These are phyloP conservation scores for Botrytis galanthina DNA, from an alignment of 2,329 filamentous ascomycete genomes.

Conservation along the genomic window DNA sequence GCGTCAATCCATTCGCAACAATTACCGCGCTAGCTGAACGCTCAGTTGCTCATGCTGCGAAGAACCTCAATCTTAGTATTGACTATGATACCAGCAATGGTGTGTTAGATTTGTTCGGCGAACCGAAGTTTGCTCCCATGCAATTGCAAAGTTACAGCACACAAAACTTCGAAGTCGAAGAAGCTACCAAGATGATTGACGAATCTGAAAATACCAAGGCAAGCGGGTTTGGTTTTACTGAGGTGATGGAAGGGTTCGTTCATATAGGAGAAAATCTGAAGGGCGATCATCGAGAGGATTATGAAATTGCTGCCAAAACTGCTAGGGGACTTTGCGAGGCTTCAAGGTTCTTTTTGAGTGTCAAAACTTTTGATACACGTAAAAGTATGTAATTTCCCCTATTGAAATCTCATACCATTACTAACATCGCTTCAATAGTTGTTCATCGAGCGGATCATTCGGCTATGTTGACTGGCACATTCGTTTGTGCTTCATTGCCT, in stretches of 20 bases:
- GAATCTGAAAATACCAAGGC: slow-evolving; percentile 39
- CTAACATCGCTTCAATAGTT: slow-evolving; percentile 30
- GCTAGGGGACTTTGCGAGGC: slow-evolving; percentile 54
- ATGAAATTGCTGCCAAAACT: slow-evolving; percentile 51
- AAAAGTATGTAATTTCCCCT: slow-evolving; percentile 37
- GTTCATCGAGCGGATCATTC: slow-evolving; percentile 49
- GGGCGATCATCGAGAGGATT: slow-evolving; percentile 50
- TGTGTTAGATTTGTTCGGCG: slow-evolving; percentile 53
- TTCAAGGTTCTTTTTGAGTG: slow-evolving; percentile 58
- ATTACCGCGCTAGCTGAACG: slow-evolving; percentile 68
- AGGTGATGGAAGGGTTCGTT: slow-evolving; percentile 63
- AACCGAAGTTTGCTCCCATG: slow-evolving; percentile 41
- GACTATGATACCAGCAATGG: slow-evolving; percentile 47
- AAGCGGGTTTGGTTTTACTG: slow-evolving; percentile 58
- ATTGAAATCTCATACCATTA: not conserved
- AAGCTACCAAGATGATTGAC: slow-evolving; percentile 43
- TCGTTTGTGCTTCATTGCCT: slow-evolving; percentile 53
- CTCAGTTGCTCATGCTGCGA: slow-evolving; percentile 52
- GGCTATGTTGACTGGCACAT: slow-evolving; percentile 57
- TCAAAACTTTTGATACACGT: slow-evolving; percentile 53
- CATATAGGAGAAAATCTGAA: slow-evolving; percentile 45
- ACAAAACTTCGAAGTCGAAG: slow-evolving; percentile 40
- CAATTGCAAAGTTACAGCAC: slow-evolving; percentile 22
- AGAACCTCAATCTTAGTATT: slow-evolving; percentile 43
- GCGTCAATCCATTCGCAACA: slow-evolving; percentile 67